Conservation (phyloP, 805 yeast genomes). For the Monosporozyma unispora region DNA sequence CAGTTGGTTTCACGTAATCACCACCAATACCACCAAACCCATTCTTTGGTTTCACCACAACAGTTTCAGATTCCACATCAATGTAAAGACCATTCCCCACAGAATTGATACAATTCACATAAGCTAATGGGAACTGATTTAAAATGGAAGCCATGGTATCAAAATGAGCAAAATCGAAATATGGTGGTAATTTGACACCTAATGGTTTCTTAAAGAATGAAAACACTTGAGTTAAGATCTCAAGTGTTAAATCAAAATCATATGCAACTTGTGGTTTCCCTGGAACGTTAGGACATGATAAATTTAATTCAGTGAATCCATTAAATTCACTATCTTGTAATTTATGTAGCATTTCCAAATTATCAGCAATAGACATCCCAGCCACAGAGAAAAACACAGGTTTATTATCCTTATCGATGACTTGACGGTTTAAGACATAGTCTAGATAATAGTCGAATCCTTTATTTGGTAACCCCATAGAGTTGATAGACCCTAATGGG, state of each 20-base stretch:
- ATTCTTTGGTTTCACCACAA: slow-evolving; percentile 27
- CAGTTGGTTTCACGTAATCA: slow-evolving; percentile 28
- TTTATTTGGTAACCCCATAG: slow-evolving; percentile 28
- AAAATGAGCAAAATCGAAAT: slow-evolving; percentile 28
- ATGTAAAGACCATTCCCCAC: slow-evolving; percentile 27
- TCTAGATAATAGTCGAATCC: slow-evolving; percentile 25
- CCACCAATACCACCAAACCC: slow-evolving; percentile 31
- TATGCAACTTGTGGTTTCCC: slow-evolving; percentile 30
- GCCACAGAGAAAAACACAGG: slow-evolving; percentile 25
- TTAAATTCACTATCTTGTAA: slow-evolving; percentile 22
- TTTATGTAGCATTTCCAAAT: slow-evolving; percentile 15
- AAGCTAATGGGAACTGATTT: slow-evolving; percentile 22
- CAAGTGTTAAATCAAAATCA: slow-evolving; percentile 23
- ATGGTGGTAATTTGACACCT: slow-evolving; percentile 28
- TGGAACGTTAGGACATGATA: slow-evolving; percentile 30
- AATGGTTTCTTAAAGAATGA: slow-evolving; percentile 24
- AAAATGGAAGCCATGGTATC: slow-evolving; percentile 22
- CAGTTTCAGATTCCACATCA: slow-evolving; percentile 22
- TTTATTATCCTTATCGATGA: slow-evolving; percentile 2
- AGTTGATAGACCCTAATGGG: slow-evolving; percentile 27
- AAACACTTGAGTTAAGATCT: slow-evolving; percentile 20
- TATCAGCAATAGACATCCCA: slow-evolving; percentile 27
- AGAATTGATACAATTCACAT: slow-evolving; percentile 26
- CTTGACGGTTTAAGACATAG: slow-evolving; percentile 19
- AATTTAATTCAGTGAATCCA: slow-evolving; percentile 24